Evolutionary conservation across 2,329 filamentous ascomycete genomes (phyloP).

Genomic region (Aspergillus sp.): DNA sequence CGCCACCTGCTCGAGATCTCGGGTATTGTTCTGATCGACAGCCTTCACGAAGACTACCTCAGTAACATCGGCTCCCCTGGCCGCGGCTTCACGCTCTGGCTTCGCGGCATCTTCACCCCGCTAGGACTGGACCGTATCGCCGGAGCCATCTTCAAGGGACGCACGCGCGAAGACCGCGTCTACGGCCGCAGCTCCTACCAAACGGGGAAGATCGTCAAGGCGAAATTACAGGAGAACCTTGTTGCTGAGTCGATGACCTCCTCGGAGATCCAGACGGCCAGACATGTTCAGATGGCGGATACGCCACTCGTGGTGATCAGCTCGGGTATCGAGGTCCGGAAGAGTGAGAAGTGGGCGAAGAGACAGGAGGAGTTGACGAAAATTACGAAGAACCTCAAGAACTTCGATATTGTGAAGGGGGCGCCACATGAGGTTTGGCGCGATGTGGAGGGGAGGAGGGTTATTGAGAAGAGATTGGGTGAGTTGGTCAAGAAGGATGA

Average conservation of each 20-base stretch:
- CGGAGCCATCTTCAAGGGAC: slow-evolving; percentile 79
- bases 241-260: slow-evolving; percentile 82
- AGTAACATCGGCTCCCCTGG: slow-evolving; percentile 63
- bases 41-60: slow-evolving; percentile 84
- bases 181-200: slow-evolving; percentile 80
- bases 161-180: slow-evolving; percentile 78
- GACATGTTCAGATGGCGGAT: slow-evolving; percentile 74
- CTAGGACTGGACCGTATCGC: slow-evolving; percentile 79
- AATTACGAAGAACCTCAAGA: slow-evolving; percentile 74
- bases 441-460: slow-evolving; percentile 68
- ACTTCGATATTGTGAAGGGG: slow-evolving; percentile 84
- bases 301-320: slow-evolving; percentile 80
- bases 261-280: slow-evolving; percentile 76
- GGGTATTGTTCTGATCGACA: slow-evolving; percentile 83
- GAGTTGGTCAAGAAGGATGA: slow-evolving; percentile 58
- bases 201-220: slow-evolving; percentile 80
- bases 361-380: slow-evolving; percentile 83
- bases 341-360: slow-evolving; percentile 71
- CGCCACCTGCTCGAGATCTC: slow-evolving; percentile 73
- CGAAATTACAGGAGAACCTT: slow-evolving; percentile 88
- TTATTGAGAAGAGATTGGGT: slow-evolving; percentile 76
- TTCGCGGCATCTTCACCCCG: slow-evolving; percentile 80
- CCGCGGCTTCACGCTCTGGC: slow-evolving; percentile 83
- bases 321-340: slow-evolving; percentile 70
- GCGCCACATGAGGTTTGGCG: slow-evolving; percentile 87